These are phyloP conservation scores for Debaryomyces hansenii DNA, from an alignment of 805 yeast species.

Conservation along the genomic window DNA sequence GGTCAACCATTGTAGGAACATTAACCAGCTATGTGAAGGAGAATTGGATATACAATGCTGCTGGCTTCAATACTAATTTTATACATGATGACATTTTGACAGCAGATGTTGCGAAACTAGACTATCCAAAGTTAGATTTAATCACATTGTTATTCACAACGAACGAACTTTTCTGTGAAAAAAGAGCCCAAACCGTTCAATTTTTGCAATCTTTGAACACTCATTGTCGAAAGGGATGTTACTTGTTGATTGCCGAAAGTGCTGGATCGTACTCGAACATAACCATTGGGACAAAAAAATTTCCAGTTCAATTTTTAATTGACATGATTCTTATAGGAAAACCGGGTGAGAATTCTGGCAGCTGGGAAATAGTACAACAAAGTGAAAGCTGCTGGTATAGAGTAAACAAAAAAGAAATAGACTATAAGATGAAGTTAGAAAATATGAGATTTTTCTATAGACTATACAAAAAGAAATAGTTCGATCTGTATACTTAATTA, in stretches of 20 bases:
- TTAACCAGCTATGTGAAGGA: constrained; percentile 43
- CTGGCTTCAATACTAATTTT: constrained; percentile 28
- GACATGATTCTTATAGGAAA: constrained; percentile 68
- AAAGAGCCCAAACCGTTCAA: constrained; percentile 58
- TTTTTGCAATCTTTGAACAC: constrained; percentile 54
- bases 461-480: constrained; percentile 57
- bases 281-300: constrained; percentile 68
- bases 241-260: constrained; percentile 73
- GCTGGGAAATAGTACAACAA: constrained; percentile 65
- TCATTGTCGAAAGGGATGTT: constrained; percentile 55
- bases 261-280: constrained; percentile 90
- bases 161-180: constrained; percentile 76
- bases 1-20: constrained; percentile 56
- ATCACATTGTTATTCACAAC: constrained; percentile 83
- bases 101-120: constrained; percentile 6
- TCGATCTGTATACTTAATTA: constrained; percentile 17
- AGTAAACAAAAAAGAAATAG: constrained; percentile 44
- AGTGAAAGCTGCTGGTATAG: constrained; percentile 86
- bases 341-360: constrained; percentile 40
- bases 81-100: constrained; percentile 31
- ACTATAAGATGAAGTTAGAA: constrained; percentile 69
- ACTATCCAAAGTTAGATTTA: constrained; percentile 35
- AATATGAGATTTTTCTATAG: constrained; percentile 87
- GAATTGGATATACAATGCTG: constrained; percentile 52
- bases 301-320: constrained; percentile 79